Base-by-base conservation (phyloP, 1,284 basidiomycete genomes). In the Tilletia setariae region DNA sequence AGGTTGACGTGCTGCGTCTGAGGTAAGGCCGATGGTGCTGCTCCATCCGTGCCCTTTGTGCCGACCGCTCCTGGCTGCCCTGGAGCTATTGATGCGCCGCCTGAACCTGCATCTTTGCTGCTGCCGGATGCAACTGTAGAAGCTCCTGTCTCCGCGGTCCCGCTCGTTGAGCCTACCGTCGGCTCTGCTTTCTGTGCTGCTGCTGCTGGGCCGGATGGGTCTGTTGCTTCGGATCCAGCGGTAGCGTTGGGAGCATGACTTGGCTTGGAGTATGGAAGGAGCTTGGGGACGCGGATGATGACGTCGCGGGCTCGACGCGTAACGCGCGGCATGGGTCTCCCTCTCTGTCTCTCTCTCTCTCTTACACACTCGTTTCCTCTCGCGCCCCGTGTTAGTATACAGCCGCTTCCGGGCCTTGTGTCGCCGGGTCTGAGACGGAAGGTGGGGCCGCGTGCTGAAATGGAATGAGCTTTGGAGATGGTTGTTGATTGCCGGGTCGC, bases 261-360 rank as follows among this genome's bases (percentile, higher is more conserved):
- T 11, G 65, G 59, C 46, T 64, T 67, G 6, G 70, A 72, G 63
- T 73, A 75, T 16, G 74, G 74, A 67, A 73, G 72, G 63, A 73
- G 67, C 59, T 75, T 75, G 30, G 74, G 69, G 15, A 75, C 74
- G 59, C 70, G 68, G 69, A 75, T 68, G 68, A 72, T 63, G 25
- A 75, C 74, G 42, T 75, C 74, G 30, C 66, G 64, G 19, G 72
- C 30, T 40, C 28, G 56, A 35, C 56, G 56, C 19, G 56, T 30
- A 16, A 61, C 56, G 25, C 56, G 56, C 56, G 56, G 56, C 56
- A 61, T 61, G 23, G 47, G 44, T n/a, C n/a, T n/a, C n/a, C n/a
- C n/a, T n/a, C n/a, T n/a, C n/a, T n/a, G n/a, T n/a, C n/a, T n/a
- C n/a, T n/a, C n/a, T n/a, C n/a, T n/a, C n/a, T n/a, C n/a, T n/a